Evolutionary conservation across 129 eudicot species (phyloP).

Genomic region (Artemisia annua): DNA sequence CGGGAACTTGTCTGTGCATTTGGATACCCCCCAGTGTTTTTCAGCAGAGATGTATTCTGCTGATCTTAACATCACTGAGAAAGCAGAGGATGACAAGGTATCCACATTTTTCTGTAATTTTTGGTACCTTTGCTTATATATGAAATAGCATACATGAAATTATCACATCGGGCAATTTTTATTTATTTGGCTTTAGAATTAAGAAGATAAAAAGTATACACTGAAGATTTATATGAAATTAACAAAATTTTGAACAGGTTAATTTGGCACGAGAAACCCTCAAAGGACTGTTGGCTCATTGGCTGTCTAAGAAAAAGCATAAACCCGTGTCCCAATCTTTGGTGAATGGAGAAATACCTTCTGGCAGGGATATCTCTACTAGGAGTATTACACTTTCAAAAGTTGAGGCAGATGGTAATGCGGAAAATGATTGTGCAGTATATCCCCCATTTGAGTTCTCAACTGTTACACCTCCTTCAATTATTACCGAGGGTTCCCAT

Average conservation of each 20-base stretch:
- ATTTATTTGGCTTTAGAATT: no score
- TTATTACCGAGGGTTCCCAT: slow-evolving; percentile 93
- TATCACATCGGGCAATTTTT: no score
- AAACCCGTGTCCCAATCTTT: slow-evolving; percentile 60
- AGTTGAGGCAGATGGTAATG: slow-evolving; percentile 68
- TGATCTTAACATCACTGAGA: slow-evolving; percentile 77
- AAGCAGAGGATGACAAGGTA: slow-evolving; percentile 98
- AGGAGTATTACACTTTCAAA: slow-evolving; percentile 64
- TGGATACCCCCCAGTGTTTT: slow-evolving; percentile 96
- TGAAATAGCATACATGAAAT: no score
- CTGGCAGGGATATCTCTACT: slow-evolving; percentile 54
- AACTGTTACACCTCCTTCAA: slow-evolving; percentile 59
- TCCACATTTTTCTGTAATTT: slow-evolving; percentile 22
- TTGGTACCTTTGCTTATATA: neutral
- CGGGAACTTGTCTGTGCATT: slow-evolving; percentile 88
- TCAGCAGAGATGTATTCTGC: slow-evolving; percentile 98
- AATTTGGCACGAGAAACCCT: slow-evolving; percentile 98
- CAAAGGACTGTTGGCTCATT: slow-evolving; percentile 85
- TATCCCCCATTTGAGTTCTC: slow-evolving; percentile 97
- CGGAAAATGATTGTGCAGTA: slow-evolving; percentile 73
- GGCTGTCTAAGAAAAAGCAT: slow-evolving; percentile 78
- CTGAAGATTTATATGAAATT: no score
- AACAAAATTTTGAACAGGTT: slow-evolving; percentile 44
- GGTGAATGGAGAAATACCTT: slow-evolving; percentile 59
- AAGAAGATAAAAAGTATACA: no score